Base-by-base conservation (phyloP, 2,329 filamentous ascomycete species). In the Aureobasidium sp. region DNA sequence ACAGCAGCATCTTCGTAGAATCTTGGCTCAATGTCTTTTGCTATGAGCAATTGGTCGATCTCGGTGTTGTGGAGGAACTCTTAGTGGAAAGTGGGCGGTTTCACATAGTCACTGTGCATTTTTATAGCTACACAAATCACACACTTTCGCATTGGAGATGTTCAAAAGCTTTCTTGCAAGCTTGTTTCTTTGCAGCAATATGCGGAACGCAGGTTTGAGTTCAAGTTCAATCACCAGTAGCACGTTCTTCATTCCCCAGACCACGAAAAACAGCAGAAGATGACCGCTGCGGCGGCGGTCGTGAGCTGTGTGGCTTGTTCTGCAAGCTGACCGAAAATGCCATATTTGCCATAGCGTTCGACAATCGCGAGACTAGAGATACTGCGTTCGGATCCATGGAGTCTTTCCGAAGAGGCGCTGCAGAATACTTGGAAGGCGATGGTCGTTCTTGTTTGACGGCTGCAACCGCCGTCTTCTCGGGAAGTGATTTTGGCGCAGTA, bases 251-350 rank as follows among this genome's bases (percentile, higher is more conserved):
- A 16, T 59, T 44, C 11, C 34, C 55, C 3, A 59, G 36, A 0
- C 55, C 55, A 11, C 55, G 32, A 41, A 59, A 59, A 3, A 59
- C 55, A 30, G 55, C 55, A 30, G 55, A 59, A n/a, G 55, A 59
- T 15, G 55, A 49, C 3, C 45, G 44, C 16, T 49, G 44, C 9
- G 45, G 55, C 15, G 55, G 44, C 5, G 55, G 55, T 5, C 55
- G 25, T 15, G 15, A 39, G 16, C 30, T 41, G 1, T 15, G 15
- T 21, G 45, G n/a, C 2, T 49, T 59, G 34, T 29, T 32, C 7
- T 48, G 34, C 16, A 59, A 8, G 9, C 30, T 48, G 1, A 58
- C 39, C 5, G 55, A 49, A 4, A 59, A 49, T 7, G 55, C 41
- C 32, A 59, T 59, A 6, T 41, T 39, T 5, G 55, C 32, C 36